A percentile compares a stretch with the other conserved stretches of the same genome.
These are phyloP conservation scores for Akanthomyces lecanii DNA, from an alignment of 2,329 filamentous ascomycete genomes.

Conservation along the genomic window DNA sequence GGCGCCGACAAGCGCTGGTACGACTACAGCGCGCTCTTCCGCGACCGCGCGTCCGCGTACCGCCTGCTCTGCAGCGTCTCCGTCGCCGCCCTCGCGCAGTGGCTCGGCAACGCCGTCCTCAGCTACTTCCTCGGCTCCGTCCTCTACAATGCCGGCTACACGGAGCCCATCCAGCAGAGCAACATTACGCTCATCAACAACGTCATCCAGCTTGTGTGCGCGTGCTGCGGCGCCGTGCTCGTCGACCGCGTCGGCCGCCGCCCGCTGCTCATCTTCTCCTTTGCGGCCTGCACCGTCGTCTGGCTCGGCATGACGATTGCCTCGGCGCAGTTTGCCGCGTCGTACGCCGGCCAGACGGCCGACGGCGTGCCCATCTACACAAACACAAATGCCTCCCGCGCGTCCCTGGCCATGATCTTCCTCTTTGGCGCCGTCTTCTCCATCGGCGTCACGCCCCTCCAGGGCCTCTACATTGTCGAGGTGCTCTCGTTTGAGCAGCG, in stretches of 20 bases:
- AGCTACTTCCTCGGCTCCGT: conserved; percentile 46
- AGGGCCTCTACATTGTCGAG: conserved; percentile 48
- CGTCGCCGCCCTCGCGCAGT: conserved; percentile 40
- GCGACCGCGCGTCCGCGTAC: conserved; percentile 35
- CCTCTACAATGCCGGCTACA: conserved; percentile 43
- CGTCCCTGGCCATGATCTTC: conserved; percentile 47
- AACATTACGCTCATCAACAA: conserved; percentile 44
- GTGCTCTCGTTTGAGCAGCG: conserved; percentile 50
- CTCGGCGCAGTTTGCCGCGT: conserved; percentile 34
- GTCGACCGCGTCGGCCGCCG: conserved; percentile 43
- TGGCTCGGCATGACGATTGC: conserved; percentile 49
- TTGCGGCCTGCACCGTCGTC: conserved; percentile 43
- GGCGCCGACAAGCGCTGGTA: conserved; percentile 46
- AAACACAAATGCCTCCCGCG: conserved; percentile 36
- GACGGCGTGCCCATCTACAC: conserved; percentile 25
- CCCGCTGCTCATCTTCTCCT: conserved; percentile 47
- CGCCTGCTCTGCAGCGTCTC: conserved; percentile 41
- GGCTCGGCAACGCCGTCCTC: conserved; percentile 34
- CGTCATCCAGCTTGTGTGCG: conserved; percentile 39
- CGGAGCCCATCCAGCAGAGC: conserved; percentile 33
- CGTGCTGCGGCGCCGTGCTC: conserved; percentile 31
- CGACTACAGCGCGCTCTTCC: conserved; percentile 45
- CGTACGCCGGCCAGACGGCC: conserved; percentile 26
- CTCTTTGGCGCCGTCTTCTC: conserved; percentile 49
- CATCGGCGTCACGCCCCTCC: conserved; percentile 34